These are phyloP conservation scores for Irpex sp. DNA, from an alignment of 1,284 basidiomycete species.

Conservation along the genomic window DNA sequence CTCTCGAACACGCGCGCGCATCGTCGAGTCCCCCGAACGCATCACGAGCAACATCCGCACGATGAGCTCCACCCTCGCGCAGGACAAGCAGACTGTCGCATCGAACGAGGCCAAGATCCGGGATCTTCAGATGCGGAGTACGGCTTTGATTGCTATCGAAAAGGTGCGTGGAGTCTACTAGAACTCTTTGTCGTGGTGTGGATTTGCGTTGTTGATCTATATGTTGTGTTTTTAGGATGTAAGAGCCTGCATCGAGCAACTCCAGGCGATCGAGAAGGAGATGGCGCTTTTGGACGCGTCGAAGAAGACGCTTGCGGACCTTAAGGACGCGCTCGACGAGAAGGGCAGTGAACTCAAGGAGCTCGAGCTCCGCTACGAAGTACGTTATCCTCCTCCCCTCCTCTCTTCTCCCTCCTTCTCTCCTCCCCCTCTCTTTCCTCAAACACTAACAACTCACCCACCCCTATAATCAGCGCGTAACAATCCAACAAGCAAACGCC, in stretches of 20 bases:
- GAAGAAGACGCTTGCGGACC: constrained; percentile 60
- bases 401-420: background rate
- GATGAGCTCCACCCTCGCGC: constrained; percentile 59
- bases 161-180: constrained; percentile 39
- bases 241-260: constrained; percentile 61
- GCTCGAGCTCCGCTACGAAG: constrained; percentile 64
- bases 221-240: constrained; percentile 47
- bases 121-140: constrained; percentile 73
- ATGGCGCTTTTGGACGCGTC: constrained; percentile 54
- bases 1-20: constrained; percentile 58
- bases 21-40: constrained; percentile 86
- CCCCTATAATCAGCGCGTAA: constrained; percentile 53
- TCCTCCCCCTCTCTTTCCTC: too few species aligned
- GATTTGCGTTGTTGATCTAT: background rate
- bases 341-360: constrained; percentile 72
- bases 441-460: constrained; percentile 3
- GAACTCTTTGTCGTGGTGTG: constrained; percentile 1
- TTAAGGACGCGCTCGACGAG: constrained; percentile 63
- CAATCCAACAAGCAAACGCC: constrained; percentile 73
- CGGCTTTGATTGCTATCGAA: constrained; percentile 70
- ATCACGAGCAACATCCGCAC: constrained; percentile 75
- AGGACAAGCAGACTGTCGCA: constrained; percentile 59
- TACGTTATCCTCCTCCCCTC: constrained; percentile 23
- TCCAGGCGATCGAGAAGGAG: constrained; percentile 72
- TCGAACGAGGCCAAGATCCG: constrained; percentile 67